A percentile compares a stretch with the other conserved stretches of the same genome.
These are phyloP conservation scores for Fraxinus americana DNA, from an alignment of 257 asterid species.

Conservation along the genomic window DNA sequence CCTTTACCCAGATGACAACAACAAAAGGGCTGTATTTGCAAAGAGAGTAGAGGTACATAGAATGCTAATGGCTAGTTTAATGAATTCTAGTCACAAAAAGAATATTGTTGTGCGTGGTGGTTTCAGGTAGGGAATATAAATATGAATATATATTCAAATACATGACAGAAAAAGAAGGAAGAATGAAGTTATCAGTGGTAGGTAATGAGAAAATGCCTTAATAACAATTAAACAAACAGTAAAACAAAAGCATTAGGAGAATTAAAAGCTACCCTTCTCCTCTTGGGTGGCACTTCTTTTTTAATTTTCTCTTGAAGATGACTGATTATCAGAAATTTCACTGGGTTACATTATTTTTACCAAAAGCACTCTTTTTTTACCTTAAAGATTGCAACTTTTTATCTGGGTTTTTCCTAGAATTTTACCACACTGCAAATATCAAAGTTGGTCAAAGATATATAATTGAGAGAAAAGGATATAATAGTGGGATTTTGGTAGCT, in stretches of 20 bases:
- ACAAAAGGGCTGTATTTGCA: conserved; percentile 49
- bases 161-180: conserved; percentile 44
- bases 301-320: conserved; percentile 31
- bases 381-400: conserved; percentile 14
- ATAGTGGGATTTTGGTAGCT: conserved; percentile 29
- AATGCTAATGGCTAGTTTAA: conserved; percentile 35
- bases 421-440: conserved; percentile 24
- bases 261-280: conserved; percentile 41
- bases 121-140: conserved; percentile 48
- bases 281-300: conserved; percentile 39
- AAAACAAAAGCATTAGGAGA: conserved; percentile 56
- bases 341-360: not conserved
- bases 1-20: conserved; percentile 45
- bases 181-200: conserved; percentile 73
- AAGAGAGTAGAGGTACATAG: conserved; percentile 45
- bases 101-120: conserved; percentile 44
- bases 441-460: conserved; percentile 16
- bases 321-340: conserved; percentile 28
- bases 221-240: conserved; percentile 48
- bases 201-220: conserved; percentile 68
- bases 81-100: conserved; percentile 40
- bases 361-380: not conserved
- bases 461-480: not conserved
- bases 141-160: conserved; percentile 16
- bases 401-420: not conserved